These are phyloP conservation scores for Quercus lobata DNA, from an alignment of 331 rosid species.

Conservation along the genomic window DNA sequence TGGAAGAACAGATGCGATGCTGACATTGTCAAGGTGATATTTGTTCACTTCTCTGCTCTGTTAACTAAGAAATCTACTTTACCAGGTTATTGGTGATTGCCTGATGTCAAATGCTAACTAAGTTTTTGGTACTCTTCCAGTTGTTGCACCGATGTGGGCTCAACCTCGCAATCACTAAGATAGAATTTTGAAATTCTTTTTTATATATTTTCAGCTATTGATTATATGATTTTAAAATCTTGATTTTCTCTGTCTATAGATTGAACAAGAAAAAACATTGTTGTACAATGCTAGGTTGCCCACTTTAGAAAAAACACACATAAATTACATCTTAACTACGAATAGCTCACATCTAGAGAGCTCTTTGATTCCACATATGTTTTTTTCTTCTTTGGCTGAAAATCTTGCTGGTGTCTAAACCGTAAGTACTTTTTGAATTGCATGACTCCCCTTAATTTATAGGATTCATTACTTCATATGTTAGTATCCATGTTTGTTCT, in stretches of 20 bases:
- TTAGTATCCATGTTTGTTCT: neutral
- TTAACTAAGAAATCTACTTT: neutral
- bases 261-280: neutral
- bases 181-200: too few relatives aligned
- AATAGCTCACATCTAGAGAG: neutral
- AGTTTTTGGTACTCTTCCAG: too few relatives aligned
- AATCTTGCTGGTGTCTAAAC: slow-evolving; percentile 64
- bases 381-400: slow-evolving; percentile 30
- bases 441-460: neutral
- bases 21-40: too few relatives aligned
- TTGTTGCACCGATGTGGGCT: too few relatives aligned
- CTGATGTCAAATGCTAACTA: neutral
- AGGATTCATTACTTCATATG: too few relatives aligned
- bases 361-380: neutral
- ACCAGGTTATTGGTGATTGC: neutral
- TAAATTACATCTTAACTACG: neutral
- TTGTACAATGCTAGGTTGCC: neutral
- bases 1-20: too few relatives aligned
- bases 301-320: neutral
- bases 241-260: neutral
- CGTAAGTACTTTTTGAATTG: slow-evolving; percentile 43
- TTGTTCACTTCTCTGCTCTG: too few relatives aligned
- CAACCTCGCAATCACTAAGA: too few relatives aligned
- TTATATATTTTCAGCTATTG: too few relatives aligned
- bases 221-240: too few relatives aligned